Evolutionary conservation across 495 filamentous ascomycete genomes (phyloP).

Genomic region (Trichocladium uniseriatum): DNA sequence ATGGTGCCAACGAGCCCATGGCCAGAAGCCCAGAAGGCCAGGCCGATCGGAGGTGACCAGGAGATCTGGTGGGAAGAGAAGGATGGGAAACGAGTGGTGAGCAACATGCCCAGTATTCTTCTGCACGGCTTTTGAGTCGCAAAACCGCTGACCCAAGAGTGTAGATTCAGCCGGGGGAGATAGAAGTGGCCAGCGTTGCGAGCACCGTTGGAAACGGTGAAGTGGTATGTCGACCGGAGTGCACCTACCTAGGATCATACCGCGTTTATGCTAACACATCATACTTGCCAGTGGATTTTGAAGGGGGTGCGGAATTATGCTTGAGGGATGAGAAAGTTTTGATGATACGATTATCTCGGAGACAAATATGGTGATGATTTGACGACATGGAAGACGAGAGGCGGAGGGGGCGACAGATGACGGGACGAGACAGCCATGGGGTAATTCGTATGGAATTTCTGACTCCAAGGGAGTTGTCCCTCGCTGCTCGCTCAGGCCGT

Average conservation of each 20-base stretch:
- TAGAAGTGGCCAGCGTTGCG: conserved; percentile 63
- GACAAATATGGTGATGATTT: not conserved
- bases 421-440: too few species aligned
- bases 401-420: too few species aligned
- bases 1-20: conserved; percentile 70
- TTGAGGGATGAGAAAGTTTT: not conserved
- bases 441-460: too few species aligned
- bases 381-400: too few species aligned
- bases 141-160: not conserved
- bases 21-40: conserved; percentile 62
- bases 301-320: conserved; percentile 58
- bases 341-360: not conserved
- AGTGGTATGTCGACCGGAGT: conserved; percentile 34
- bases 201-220: conserved; percentile 77
- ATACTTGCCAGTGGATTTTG: conserved; percentile 47
- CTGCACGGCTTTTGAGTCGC: not conserved
- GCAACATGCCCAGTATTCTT: conserved; percentile 28
- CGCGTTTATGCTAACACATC: not conserved
- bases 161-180: conserved; percentile 72
- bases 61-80: conserved; percentile 75
- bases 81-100: conserved; percentile 54
- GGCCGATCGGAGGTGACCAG: conserved; percentile 53
- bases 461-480: too few species aligned
- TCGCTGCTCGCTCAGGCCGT: too few species aligned
- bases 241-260: not conserved